Conservation (phyloP, 1,284 basidiomycete genomes). For the Fomes fomentarius region DNA sequence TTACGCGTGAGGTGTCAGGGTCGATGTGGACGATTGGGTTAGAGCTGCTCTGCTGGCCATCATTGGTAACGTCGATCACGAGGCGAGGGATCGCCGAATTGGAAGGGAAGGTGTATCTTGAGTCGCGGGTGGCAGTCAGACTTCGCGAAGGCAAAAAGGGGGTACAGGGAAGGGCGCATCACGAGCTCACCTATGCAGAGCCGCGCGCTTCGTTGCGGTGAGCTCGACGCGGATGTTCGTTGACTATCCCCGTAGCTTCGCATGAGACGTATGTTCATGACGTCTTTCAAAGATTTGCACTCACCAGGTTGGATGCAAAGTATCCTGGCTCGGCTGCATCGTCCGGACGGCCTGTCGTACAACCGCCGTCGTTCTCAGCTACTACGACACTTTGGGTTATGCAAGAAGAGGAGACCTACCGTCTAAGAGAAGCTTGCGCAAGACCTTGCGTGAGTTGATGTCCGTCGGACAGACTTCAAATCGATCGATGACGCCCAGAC, state of each 20-base stretch:
- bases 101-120: conserved; percentile 36
- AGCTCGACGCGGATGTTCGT: conserved; percentile 61
- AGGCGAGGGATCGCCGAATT: conserved; percentile 45
- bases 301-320: conserved; percentile 60
- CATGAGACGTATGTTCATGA: not conserved
- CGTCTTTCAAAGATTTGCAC: conserved; percentile 7
- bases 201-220: conserved; percentile 56
- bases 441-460: conserved; percentile 45
- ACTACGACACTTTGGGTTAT: too few relatives aligned
- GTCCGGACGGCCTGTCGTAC: conserved; percentile 51
- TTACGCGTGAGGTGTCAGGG: conserved; percentile 48
- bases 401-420: conserved; percentile 35
- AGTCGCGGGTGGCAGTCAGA: not conserved
- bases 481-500: conserved; percentile 29
- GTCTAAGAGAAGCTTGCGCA: conserved; percentile 46
- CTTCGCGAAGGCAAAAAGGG: not conserved
- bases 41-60: conserved; percentile 55
- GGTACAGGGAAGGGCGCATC: not conserved
- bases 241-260: conserved; percentile 38
- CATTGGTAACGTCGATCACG: conserved; percentile 60
- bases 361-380: not conserved
- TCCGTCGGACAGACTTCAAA: conserved; percentile 56
- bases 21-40: conserved; percentile 49
- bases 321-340: conserved; percentile 65
- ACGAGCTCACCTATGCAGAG: conserved; percentile 52